Evolutionary conservation across 2,329 filamentous ascomycete genomes (phyloP).

Genomic region (Arthroderma sp.): DNA sequence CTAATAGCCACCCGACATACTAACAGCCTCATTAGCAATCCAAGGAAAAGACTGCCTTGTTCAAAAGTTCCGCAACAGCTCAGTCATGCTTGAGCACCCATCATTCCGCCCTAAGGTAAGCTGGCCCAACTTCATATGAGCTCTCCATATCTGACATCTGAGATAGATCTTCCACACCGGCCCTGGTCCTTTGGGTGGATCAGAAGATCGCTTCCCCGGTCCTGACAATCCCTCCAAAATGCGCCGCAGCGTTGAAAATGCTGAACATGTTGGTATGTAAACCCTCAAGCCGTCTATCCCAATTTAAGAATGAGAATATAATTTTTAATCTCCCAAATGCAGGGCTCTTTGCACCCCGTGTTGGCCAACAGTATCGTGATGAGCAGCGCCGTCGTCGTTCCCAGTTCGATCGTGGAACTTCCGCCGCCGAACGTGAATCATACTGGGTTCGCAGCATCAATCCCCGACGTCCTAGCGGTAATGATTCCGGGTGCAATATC

Average conservation of each 20-base stretch:
- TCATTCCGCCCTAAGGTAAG: conserved; percentile 72
- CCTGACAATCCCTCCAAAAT: conserved; percentile 81
- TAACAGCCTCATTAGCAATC: conserved; percentile 47
- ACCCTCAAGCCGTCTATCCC: background rate
- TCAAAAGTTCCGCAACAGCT: conserved; percentile 93
- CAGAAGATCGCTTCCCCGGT: conserved; percentile 61
- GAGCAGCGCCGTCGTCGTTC: conserved; percentile 65
- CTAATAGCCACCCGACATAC: conserved; percentile 7
- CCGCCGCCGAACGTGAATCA: conserved; percentile 50
- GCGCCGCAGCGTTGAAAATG: conserved; percentile 75
- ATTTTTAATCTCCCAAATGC: conserved; percentile 4
- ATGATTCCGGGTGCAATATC: background rate
- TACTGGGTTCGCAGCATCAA: conserved; percentile 6
- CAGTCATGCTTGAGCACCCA: conserved; percentile 76
- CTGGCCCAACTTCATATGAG: background rate
- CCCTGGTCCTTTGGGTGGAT: conserved; percentile 44
- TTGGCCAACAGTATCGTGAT: conserved; percentile 57
- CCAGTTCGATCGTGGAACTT: conserved; percentile 69
- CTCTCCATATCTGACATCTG: conserved; percentile 35
- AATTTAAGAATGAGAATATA: conserved; percentile 1
- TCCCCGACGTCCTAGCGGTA: conserved; percentile 2
- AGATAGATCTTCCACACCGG: conserved; percentile 41
- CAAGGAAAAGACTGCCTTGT: conserved; percentile 85
- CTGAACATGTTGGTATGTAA: conserved; percentile 62
- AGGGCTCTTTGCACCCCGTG: conserved; percentile 71